Evolutionary conservation across 495 filamentous ascomycete genomes (phyloP).

Genomic region (Sporormia fimetaria): DNA sequence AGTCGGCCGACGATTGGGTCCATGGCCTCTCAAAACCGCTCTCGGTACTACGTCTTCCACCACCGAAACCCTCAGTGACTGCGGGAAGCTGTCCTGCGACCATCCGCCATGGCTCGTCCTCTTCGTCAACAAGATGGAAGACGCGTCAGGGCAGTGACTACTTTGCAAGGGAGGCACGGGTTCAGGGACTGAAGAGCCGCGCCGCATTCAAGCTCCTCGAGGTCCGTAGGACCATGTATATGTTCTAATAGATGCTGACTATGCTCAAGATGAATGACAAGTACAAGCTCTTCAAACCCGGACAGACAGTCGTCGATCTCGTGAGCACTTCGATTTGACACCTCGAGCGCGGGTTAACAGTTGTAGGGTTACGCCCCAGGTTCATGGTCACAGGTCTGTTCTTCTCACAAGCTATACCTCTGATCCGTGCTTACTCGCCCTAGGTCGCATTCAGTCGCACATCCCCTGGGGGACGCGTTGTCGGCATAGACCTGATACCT

Average conservation of each 20-base stretch:
- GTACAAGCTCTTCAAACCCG: slow-evolving; percentile 61
- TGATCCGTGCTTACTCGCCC: slow-evolving; percentile 6
- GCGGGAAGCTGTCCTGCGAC: no score
- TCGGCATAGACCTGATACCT: slow-evolving; percentile 90
- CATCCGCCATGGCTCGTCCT: slow-evolving; percentile 31
- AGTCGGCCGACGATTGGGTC: slow-evolving; percentile 24
- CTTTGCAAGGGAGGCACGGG: slow-evolving; percentile 58
- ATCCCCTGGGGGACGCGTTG: slow-evolving; percentile 59
- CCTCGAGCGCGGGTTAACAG: background rate
- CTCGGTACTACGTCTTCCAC: no score
- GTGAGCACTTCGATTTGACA: slow-evolving; percentile 35
- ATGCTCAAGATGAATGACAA: slow-evolving; percentile 59
- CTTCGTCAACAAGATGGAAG: slow-evolving; percentile 75
- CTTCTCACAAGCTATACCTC: background rate
- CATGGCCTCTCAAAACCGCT: slow-evolving; percentile 9
- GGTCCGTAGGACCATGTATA: slow-evolving; percentile 32
- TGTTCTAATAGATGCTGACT: slow-evolving; percentile 2
- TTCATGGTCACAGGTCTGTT: slow-evolving; percentile 77
- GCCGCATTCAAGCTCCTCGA: slow-evolving; percentile 88
- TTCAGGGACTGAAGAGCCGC: slow-evolving; percentile 70
- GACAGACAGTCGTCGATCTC: slow-evolving; percentile 82
- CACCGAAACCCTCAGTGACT: no score
- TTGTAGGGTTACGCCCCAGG: slow-evolving; percentile 85
- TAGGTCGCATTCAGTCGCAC: slow-evolving; percentile 76
- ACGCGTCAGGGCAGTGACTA: slow-evolving; percentile 59